A percentile compares a stretch with the other conserved stretches of the same genome.
Evolutionary conservation across 177 flowering plant genomes (phyloP).

Genomic region (Tripterygium wilfordii): DNA sequence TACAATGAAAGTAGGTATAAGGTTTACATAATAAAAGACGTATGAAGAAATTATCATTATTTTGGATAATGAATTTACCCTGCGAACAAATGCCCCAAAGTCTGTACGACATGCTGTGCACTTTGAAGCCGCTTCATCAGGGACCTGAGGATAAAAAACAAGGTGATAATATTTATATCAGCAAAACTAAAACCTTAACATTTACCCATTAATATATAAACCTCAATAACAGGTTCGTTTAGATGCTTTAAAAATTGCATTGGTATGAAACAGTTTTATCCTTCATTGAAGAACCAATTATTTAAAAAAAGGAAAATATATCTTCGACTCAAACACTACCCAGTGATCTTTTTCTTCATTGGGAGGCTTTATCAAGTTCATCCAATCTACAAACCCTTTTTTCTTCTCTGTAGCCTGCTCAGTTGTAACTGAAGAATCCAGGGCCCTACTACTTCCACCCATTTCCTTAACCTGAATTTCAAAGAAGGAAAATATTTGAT

Average conservation of each 20-base stretch:
- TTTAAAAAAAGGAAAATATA: too few relatives aligned
- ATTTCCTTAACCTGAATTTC: slow-evolving; percentile 80
- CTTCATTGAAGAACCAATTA: too few relatives aligned
- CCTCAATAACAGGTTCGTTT: too few relatives aligned
- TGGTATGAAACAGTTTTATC: too few relatives aligned
- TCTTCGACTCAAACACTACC: slow-evolving; percentile 48
- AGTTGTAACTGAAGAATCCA: slow-evolving; percentile 40
- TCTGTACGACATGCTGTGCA: slow-evolving; percentile 81
- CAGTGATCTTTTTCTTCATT: slow-evolving; percentile 97
- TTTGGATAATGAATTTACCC: slow-evolving; percentile 30
- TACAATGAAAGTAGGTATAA: slow-evolving; percentile 8
- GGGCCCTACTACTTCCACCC: slow-evolving; percentile 61
- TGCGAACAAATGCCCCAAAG: slow-evolving; percentile 80
- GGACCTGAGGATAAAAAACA: slow-evolving; percentile 54
- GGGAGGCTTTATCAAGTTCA: slow-evolving; percentile 72
- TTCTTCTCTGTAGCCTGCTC: slow-evolving; percentile 68
- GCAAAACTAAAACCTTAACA: too few relatives aligned
- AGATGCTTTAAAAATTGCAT: too few relatives aligned
- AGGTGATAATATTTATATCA: too few relatives aligned
- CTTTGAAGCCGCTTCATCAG: slow-evolving; percentile 90
- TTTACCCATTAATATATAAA: too few relatives aligned
- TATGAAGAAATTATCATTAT: too few relatives aligned
- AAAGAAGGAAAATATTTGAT: too few relatives aligned
- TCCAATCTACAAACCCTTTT: slow-evolving; percentile 80
- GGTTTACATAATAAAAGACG: not conserved